Base-by-base conservation (phyloP, 768 basidiomycete genomes). In the Dioszegia aurantiaca region DNA sequence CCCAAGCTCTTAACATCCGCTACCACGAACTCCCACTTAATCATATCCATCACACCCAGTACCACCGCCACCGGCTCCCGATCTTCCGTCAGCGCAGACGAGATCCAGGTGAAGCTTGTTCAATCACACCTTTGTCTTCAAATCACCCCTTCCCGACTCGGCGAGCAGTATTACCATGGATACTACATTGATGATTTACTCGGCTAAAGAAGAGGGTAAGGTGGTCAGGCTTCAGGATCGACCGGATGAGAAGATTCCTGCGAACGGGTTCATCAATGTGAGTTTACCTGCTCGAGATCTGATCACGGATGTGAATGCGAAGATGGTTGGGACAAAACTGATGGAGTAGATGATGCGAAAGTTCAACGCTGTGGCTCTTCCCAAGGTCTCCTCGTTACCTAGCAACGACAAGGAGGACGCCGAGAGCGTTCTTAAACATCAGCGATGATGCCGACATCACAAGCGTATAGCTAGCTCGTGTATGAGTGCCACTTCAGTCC, bases 181-280 rank as follows among this genome's bases (percentile, higher is more conserved):
- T 31, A 70, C 72, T 11, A 66, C 62, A 21, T 44, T 76, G 46
- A 40, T 67, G 30, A 56, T 73, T 24, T 76, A 61, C 53, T 60
- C 59, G 19, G 53, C 55, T 3, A 31, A 39, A 19, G 53, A 44
- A 40, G 58, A 63, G 45, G 67, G 67, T 2, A 69, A 67, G 63
- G 72, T 76, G 11, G 69, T 73, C 17, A 60, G 66, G 54, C 55
- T 76, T 33, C 67, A 71, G 53, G 74, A 76, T 67, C 59, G 72
- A 44, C 64, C 65, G 36, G 56, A 64, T 46, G 65, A 73, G 21
- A 37, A 65, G 45, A 70, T 76, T 23, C 65, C 69, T 33, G 63
- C 63, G 26, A 73, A 72, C 51, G 59, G 65, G 6, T 55, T 76
- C 28, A 54, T 68, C n/a, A 37, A 33, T 17, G 56, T 57, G 36